Percentiles rank a stretch among this genome's conserved stretches.
Evolutionary conservation across 2,329 filamentous ascomycete genomes (phyloP).

Genomic region (Fusarium udum): DNA sequence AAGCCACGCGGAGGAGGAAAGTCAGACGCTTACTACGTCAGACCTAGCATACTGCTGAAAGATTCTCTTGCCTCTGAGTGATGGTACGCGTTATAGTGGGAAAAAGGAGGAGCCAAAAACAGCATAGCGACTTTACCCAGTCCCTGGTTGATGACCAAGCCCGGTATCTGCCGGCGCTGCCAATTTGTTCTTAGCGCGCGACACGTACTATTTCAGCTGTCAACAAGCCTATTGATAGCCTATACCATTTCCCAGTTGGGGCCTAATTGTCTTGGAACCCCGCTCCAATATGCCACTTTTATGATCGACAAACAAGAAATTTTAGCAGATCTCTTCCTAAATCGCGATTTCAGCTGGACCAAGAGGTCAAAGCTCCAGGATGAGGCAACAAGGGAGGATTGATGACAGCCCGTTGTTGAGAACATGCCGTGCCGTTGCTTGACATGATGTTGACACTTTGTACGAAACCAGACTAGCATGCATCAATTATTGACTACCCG

Average conservation of each 20-base stretch:
- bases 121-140: too few species aligned
- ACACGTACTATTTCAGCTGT: neutral
- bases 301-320: too few species aligned
- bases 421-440: neutral
- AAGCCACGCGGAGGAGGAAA: neutral
- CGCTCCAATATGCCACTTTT: neutral
- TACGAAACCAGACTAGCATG: neutral
- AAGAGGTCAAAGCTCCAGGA: neutral
- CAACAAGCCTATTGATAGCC: neutral
- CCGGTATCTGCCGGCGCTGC: neutral
- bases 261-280: neutral
- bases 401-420: neutral
- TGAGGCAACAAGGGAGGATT: neutral
- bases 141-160: neutral
- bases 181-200: neutral
- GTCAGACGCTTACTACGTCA: neutral
- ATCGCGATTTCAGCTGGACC: neutral
- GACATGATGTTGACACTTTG: fast-evolving
- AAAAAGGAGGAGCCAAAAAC: too few species aligned
- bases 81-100: too few species aligned
- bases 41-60: neutral
- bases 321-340: neutral
- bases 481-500: neutral
- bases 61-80: fast-evolving
- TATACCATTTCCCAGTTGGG: neutral